phyloP scores from a whole-genome alignment of 176 grass and related monocot genomes.

The Melocanna baccifera region DNA sequence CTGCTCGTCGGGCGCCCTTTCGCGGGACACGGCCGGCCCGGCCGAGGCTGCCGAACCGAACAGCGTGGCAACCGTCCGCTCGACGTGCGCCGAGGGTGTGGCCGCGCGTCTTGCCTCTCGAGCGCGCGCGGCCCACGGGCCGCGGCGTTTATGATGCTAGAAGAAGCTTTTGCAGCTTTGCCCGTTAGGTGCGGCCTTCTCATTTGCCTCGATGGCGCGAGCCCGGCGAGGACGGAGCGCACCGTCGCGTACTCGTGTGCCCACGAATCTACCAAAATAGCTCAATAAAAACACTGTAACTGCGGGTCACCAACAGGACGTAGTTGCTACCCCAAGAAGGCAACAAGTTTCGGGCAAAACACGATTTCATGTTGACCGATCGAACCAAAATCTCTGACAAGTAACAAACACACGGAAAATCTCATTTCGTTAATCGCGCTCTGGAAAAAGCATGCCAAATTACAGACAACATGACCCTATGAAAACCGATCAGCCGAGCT shows the following conservation, averaged over 20 bases:
- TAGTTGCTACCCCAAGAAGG: neutral
- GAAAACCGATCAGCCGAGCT: constrained; percentile 26
- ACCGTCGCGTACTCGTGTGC: neutral
- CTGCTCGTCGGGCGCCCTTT: no score
- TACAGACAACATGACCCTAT: constrained; percentile 27
- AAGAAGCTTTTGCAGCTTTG: no score
- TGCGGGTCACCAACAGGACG: neutral
- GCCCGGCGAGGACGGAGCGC: neutral
- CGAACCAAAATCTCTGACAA: neutral
- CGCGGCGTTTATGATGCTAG: no score
- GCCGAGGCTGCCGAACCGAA: no score
- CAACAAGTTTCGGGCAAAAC: neutral
- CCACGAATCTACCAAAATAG: neutral
- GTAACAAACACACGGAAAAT: neutral
- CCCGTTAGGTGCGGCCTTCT: no score
- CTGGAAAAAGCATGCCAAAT: constrained; percentile 18
- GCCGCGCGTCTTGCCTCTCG: no score
- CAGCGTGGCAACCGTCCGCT: no score
- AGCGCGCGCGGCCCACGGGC: no score
- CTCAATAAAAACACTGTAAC: neutral
- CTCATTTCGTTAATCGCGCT: constrained; percentile 26
- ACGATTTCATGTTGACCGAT: neutral
- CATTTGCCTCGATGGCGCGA: neutral
- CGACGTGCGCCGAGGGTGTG: no score
- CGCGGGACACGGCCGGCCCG: no score